Evolutionary conservation across 1,139 yeast genomes (phyloP).

Genomic region (Suhomyces panamericanus): DNA sequence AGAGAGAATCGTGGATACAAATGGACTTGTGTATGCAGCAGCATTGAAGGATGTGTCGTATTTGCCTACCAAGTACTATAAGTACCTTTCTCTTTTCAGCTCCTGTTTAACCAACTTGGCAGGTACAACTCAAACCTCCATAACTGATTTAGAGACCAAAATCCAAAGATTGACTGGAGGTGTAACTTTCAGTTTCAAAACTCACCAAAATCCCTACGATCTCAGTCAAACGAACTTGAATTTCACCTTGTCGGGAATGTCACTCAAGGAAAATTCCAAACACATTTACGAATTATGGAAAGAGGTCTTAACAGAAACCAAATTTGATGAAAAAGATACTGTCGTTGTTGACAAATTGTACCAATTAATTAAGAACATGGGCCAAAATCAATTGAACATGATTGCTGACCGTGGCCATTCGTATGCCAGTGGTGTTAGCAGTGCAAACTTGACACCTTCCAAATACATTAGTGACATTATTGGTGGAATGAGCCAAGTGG

Average conservation of each 20-base stretch:
- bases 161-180: slow-evolving; percentile 89
- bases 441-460: slow-evolving; percentile 61
- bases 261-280: slow-evolving; percentile 64
- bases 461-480: slow-evolving; percentile 63
- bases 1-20: slow-evolving; percentile 62
- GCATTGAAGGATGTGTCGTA: slow-evolving; percentile 56
- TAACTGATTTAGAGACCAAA: slow-evolving; percentile 81
- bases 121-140: slow-evolving; percentile 70
- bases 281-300: slow-evolving; percentile 65
- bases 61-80: slow-evolving; percentile 61
- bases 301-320: slow-evolving; percentile 68
- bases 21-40: slow-evolving; percentile 71
- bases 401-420: slow-evolving; percentile 89
- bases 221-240: slow-evolving; percentile 47
- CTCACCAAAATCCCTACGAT: slow-evolving; percentile 56
- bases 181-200: slow-evolving; percentile 56
- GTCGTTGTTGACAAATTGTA: slow-evolving; percentile 68
- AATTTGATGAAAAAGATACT: slow-evolving; percentile 45
- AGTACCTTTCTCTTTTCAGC: slow-evolving; percentile 73
- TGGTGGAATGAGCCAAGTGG: slow-evolving; percentile 74
- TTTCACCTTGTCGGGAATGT: slow-evolving; percentile 62
- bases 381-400: slow-evolving; percentile 74
- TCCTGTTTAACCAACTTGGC: slow-evolving; percentile 77
- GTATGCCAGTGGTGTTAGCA: slow-evolving; percentile 71
- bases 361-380: slow-evolving; percentile 69